Evolutionary conservation across 768 basidiomycete species (phyloP), one percentile per base, ranked within the genome.

Genomic region (Mycena belliarum): DNA sequence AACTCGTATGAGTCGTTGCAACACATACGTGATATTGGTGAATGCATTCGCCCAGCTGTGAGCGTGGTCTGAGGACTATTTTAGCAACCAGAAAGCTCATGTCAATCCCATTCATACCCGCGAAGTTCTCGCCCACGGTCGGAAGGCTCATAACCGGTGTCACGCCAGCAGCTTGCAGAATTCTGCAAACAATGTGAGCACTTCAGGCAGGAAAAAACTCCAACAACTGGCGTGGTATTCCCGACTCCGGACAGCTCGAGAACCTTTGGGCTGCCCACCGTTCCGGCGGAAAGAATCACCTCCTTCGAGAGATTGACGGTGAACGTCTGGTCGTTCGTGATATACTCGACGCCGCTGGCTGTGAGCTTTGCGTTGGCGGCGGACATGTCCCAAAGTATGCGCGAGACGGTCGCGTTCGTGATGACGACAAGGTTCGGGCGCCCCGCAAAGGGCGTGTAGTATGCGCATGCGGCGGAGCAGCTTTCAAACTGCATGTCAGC

Each of bases 401-500:
- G 73, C 0, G 83, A 81, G 26, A 82, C 86, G 18, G 80, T 82
- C 14, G 79, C 76, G 58, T 82, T 81, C 8, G 82, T 76, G 33
- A 87, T 72, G 42, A 88, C 79, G 43, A 75, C 74, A 38, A 87
- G 75, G 65, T 88, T 88, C n/a, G 77, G 60, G 15, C 68, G 48
- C 11, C 58, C 47, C 1, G 56, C 37, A 49, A 70, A 72, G 0
- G 73, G 70, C 1, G 70, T 69, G 50, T 67, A 69, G 54, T 70
- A 74, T 1, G 69, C 73, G 50, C 73, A 70, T 1, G 63, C 68
- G 0, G 73, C 65, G 5, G 72, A 72, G 50, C 72, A 73, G 18
- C 63, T 68, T 12, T 15, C 5, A 6, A 37, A 2, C 12, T 3
- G 4, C 14, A 1, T 2, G 8, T 42, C 21, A 43, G 51, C n/a